Evolutionary conservation across 176 grass and related monocot species (phyloP), one percentile per base, ranked within the genome.

Genomic region (Melocanna baccifera): DNA sequence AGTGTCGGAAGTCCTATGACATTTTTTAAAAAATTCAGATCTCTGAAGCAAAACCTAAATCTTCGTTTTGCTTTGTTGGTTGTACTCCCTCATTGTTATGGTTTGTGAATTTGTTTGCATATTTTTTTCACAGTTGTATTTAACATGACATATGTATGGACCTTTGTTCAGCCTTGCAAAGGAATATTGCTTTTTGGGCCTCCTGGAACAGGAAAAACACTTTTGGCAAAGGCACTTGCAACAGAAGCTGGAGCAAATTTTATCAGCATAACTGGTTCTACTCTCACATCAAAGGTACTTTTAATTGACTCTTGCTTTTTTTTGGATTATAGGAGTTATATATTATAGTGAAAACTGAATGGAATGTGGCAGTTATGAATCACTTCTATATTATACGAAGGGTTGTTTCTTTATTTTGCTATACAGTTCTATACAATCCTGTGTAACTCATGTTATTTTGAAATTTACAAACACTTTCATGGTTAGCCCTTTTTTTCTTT

Each of bases 231-330:
- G 85, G 95, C 95, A 85, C 95, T 98, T 73, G 92, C 95, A 78
- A 98, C 95, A 63, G 95, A 95, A 94, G 89, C 95, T 86, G 95
- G 92, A 88, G 91, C 95, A 83, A 97, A 94, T 85, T 97, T 97
- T 89, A 91, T 97, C 53, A 95, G 87, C 80, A 88, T 98, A 73
- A 95, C 92, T 57, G 91, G 91, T 88, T 98, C 95, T 59, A 88
- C 91, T 76, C 89, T 98, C 56, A 95, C 89, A 82, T 98, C 95
- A 64, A 98, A 98, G 92, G 95, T 94, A 83, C 25, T 87, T 89
- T 52, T 77, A 47, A 55, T 65, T 65, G 30, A 42, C 9, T 50
- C 16, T 57, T 6, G 36, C 23, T 25, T 64, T 63, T 61, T 42
- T 71, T 71, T 52, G 28, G 57, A 45, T n/a, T 79, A 23, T 78